Conservation (phyloP, 306 rosid genomes). For the Ochetophila trinervis region DNA sequence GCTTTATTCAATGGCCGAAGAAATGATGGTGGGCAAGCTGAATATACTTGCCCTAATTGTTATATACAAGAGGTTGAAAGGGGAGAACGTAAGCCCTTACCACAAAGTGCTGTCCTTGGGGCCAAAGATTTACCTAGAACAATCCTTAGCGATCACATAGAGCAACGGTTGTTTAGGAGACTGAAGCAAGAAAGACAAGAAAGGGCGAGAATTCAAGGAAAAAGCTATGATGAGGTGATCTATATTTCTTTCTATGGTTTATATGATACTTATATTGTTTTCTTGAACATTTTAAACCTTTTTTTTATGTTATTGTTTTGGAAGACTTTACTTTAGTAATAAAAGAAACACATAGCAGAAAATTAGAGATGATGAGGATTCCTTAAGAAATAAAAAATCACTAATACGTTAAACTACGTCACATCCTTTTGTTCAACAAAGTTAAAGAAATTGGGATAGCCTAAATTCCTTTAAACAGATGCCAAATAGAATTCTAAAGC, state of each 20-base stretch:
- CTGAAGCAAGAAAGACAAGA: constrained; percentile 77
- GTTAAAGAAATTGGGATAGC: too few relatives aligned
- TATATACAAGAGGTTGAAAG: constrained; percentile 79
- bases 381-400: too few relatives aligned
- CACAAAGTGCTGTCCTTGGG: constrained; percentile 96
- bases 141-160: constrained; percentile 85
- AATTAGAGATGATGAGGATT: too few relatives aligned
- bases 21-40: constrained; percentile 96
- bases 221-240: constrained; percentile 84
- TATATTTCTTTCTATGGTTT: neutral
- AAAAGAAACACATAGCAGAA: too few relatives aligned
- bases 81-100: constrained; percentile 95
- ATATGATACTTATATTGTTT: neutral
- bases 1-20: constrained; percentile 94
- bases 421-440: neutral
- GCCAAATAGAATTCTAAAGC: too few relatives aligned
- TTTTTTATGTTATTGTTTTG: too few relatives aligned
- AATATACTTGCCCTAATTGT: constrained; percentile 96
- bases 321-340: too few relatives aligned
- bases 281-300: neutral
- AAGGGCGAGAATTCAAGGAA: constrained; percentile 86
- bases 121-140: constrained; percentile 96
- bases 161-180: constrained; percentile 61
- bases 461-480: too few relatives aligned
- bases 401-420: neutral